A percentile compares a stretch with the other conserved stretches of the same genome.
phyloP scores from a whole-genome alignment of 2,329 filamentous ascomycete species.

The Phaeosphaeriaceae sp. region DNA sequence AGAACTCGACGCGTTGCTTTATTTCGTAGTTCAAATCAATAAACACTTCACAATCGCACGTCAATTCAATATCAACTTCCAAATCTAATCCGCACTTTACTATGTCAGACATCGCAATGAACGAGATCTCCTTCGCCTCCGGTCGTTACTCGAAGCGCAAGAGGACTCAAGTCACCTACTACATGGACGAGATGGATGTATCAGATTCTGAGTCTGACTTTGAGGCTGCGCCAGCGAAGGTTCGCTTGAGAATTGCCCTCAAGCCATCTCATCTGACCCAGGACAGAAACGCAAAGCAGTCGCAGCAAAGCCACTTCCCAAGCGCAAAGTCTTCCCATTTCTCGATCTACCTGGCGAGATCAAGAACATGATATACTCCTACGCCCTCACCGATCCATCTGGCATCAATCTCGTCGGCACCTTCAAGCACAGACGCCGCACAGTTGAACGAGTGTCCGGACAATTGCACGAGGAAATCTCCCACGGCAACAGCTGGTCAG shows the following conservation, averaged over 20 bases:
- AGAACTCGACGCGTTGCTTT: slow-evolving; percentile 34
- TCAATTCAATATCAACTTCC: neutral
- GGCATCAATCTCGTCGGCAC: slow-evolving; percentile 35
- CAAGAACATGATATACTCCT: slow-evolving; percentile 42
- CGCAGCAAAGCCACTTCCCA: slow-evolving; percentile 29
- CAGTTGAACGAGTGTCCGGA: slow-evolving; percentile 26
- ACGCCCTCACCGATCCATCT: slow-evolving; percentile 32
- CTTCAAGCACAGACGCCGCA: slow-evolving; percentile 38
- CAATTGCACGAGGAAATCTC: slow-evolving; percentile 1
- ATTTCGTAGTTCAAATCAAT: slow-evolving; percentile 29
- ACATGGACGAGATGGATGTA: slow-evolving; percentile 30
- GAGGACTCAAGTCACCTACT: slow-evolving; percentile 40
- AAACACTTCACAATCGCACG: slow-evolving; percentile 12
- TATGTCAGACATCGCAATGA: slow-evolving; percentile 23
- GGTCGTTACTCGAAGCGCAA: slow-evolving; percentile 45
- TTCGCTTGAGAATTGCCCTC: slow-evolving; percentile 17
- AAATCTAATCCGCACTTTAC: neutral
- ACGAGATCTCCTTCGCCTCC: slow-evolving; percentile 19
- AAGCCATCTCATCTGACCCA: slow-evolving; percentile 9
- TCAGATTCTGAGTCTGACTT: slow-evolving; percentile 27
- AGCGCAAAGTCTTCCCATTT: slow-evolving; percentile 44
- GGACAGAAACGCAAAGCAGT: slow-evolving; percentile 31
- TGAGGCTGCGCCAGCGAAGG: slow-evolving; percentile 32
- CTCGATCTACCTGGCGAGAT: slow-evolving; percentile 44
- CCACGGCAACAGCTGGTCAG: neutral